Conservation (phyloP, 2,329 filamentous ascomycete genomes). For the Drechmeria coniospora region DNA sequence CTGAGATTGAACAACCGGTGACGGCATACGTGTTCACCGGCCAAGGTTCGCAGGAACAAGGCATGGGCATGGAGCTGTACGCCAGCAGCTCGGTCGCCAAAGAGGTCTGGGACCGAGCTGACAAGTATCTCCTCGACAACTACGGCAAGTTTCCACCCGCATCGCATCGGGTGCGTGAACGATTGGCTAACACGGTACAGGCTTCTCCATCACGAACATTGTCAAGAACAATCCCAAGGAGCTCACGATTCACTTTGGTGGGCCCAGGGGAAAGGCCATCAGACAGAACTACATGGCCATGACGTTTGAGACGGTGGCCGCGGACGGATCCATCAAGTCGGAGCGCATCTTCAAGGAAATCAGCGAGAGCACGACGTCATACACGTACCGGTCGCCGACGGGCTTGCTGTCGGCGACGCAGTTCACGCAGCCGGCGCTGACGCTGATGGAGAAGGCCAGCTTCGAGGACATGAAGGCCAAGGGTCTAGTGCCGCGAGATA, state of each 20-base stretch:
- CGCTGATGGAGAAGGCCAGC: constrained; percentile 98
- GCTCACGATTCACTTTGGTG: constrained; percentile 95
- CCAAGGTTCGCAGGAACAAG: constrained; percentile 95
- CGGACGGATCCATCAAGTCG: constrained; percentile 87
- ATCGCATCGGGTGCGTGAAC: neutral
- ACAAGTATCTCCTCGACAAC: constrained; percentile 96
- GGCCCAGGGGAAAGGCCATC: constrained; percentile 89
- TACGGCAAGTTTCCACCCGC: constrained; percentile 53
- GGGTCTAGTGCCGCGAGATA: constrained; percentile 88
- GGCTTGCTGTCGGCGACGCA: constrained; percentile 93
- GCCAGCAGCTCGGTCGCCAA: constrained; percentile 83
- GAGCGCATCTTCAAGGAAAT: constrained; percentile 99
- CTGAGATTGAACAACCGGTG: constrained; percentile 93
- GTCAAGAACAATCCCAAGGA: constrained; percentile 99
- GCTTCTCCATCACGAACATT: constrained; percentile 95
- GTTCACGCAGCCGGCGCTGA: constrained; percentile 94
- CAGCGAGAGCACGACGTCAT: constrained; percentile 78
- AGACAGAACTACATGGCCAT: constrained; percentile 99
- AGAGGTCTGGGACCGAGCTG: constrained; percentile 94
- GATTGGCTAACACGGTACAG: constrained; percentile 21
- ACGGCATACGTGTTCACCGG: constrained; percentile 97
- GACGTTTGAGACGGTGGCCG: constrained; percentile 95
- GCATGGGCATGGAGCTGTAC: constrained; percentile 99
- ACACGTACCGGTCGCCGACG: constrained; percentile 92
- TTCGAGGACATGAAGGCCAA: constrained; percentile 99